phyloP scores from a whole-genome alignment of 257 asterid species.

The Solanum sejunctum region DNA sequence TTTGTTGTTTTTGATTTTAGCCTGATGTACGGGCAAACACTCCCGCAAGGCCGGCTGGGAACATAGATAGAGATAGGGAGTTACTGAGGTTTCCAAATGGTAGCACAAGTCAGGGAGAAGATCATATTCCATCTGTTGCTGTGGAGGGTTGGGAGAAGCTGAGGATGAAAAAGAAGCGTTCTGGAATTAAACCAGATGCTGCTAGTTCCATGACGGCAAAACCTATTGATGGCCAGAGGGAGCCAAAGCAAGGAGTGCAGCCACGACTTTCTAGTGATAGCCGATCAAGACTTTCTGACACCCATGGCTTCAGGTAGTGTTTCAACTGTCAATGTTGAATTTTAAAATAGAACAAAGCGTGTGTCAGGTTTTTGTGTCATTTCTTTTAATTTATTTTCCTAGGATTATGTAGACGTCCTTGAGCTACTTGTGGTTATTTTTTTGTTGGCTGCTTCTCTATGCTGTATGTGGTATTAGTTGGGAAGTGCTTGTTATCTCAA shows the following conservation, averaged over 20 bases:
- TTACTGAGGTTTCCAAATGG: slow-evolving; percentile 40
- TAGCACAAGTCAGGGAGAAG: slow-evolving; percentile 50
- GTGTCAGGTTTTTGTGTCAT: not conserved
- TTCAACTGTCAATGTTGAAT: not conserved
- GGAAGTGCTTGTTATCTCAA: not conserved
- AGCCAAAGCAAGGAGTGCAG: slow-evolving; percentile 59
- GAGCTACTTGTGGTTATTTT: not conserved
- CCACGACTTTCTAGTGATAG: slow-evolving; percentile 50
- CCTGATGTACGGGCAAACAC: slow-evolving; percentile 49
- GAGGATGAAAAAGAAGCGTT: slow-evolving; percentile 89
- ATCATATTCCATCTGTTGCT: slow-evolving; percentile 38
- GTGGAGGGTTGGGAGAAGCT: slow-evolving; percentile 90
- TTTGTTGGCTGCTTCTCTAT: not conserved
- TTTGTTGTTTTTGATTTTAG: slow-evolving; percentile 23
- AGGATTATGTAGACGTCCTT: not conserved
- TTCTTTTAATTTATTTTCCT: not conserved
- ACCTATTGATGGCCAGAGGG: slow-evolving; percentile 57
- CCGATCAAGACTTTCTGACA: slow-evolving; percentile 56
- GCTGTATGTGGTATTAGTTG: not conserved
- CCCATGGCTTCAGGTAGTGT: slow-evolving; percentile 63
- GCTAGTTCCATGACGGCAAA: slow-evolving; percentile 35
- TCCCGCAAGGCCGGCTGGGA: slow-evolving; percentile 47
- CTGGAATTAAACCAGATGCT: slow-evolving; percentile 68
- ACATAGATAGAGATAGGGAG: slow-evolving; percentile 62
- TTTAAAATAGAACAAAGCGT: not conserved